Evolutionary conservation across 106 monocot genomes (phyloP).

Genomic region (Vanilla planifolia): DNA sequence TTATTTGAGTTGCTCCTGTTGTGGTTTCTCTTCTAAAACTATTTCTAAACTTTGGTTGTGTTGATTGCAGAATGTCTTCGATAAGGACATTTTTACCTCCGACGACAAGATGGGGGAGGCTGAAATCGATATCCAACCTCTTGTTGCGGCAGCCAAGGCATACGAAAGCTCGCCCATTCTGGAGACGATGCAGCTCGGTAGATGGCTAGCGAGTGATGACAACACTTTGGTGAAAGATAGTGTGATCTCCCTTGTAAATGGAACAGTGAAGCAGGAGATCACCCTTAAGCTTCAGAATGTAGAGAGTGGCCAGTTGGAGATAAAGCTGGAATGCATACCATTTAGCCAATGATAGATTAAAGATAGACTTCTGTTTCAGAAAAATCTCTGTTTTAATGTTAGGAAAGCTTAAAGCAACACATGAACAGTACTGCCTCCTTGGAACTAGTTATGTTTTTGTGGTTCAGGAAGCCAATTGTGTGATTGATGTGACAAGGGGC

Average conservation of each 20-base stretch:
- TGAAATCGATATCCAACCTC: conserved; percentile 12
- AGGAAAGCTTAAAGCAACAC: too few relatives aligned
- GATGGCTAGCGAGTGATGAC: conserved; percentile 50
- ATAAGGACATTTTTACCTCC: conserved; percentile 8
- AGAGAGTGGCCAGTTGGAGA: conserved; percentile 66
- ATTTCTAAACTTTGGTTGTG: too few relatives aligned
- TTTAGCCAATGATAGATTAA: conserved; percentile 42
- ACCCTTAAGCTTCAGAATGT: conserved; percentile 69
- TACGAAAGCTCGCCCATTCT: conserved; percentile 39
- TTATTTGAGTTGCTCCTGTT: neutral
- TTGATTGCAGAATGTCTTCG: conserved; percentile 9
- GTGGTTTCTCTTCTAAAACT: too few relatives aligned
- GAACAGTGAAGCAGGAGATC: conserved; percentile 65
- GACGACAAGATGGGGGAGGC: conserved; percentile 14
- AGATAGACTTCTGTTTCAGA: neutral
- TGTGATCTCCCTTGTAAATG: conserved; percentile 51
- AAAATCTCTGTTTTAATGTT: too few relatives aligned
- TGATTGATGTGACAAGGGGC: too few relatives aligned
- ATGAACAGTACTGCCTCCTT: too few relatives aligned
- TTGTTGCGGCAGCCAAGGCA: conserved; percentile 18
- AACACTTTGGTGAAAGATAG: conserved; percentile 60
- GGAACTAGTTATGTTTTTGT: too few relatives aligned
- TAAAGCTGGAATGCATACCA: conserved; percentile 80
- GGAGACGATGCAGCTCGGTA: conserved; percentile 59
- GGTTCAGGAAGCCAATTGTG: too few relatives aligned